These are phyloP conservation scores for Oenanthe javanica DNA, from an alignment of 140 eudicot species.

Conservation along the genomic window DNA sequence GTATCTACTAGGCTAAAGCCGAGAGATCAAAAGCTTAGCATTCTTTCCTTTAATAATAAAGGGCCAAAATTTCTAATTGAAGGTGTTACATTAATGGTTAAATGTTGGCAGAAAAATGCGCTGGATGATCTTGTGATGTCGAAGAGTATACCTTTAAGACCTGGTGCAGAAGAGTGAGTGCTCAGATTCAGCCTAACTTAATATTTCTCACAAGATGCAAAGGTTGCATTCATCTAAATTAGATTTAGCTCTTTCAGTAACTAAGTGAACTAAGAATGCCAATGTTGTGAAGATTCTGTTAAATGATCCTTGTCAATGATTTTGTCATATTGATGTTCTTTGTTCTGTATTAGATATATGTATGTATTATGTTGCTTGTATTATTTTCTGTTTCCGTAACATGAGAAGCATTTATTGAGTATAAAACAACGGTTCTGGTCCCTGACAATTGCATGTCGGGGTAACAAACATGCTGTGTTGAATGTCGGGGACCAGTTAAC, in stretches of 20 bases:
- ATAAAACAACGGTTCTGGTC: too few species aligned
- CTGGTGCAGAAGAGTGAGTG: conserved; percentile 92
- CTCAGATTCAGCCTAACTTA: conserved; percentile 14
- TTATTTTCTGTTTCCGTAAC: not conserved
- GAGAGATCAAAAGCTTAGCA: not conserved
- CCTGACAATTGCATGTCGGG: too few species aligned
- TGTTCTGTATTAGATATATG: not conserved
- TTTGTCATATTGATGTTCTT: not conserved
- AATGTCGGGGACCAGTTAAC: too few species aligned
- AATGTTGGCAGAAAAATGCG: conserved; percentile 68
- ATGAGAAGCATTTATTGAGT: not conserved
- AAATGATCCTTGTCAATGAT: not conserved
- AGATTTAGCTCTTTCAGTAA: not conserved
- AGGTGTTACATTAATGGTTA: conserved; percentile 6
- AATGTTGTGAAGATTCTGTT: not conserved
- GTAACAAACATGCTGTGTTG: too few species aligned
- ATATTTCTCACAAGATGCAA: not conserved
- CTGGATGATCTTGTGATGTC: conserved; percentile 80
- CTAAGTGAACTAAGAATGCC: not conserved
- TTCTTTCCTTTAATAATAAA: not conserved
- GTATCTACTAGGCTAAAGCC: not conserved
- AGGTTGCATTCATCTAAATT: not conserved
- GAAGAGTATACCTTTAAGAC: conserved; percentile 68
- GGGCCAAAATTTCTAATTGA: not conserved
- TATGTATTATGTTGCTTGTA: not conserved